These are phyloP conservation scores for Diutina scorzettiae DNA, from an alignment of 1,139 yeast species.

Conservation along the genomic window DNA sequence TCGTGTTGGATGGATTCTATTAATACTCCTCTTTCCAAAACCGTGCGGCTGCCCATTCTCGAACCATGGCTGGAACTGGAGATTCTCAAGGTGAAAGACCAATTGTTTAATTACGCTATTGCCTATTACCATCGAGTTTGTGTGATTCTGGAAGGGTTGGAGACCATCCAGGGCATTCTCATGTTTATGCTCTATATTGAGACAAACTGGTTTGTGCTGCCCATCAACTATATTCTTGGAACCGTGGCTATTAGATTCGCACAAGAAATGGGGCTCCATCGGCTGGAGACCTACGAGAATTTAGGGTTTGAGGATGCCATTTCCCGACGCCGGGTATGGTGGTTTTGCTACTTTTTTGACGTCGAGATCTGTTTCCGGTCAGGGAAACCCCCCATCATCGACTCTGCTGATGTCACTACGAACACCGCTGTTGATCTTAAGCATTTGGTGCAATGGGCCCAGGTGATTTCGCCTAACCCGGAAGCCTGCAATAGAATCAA, in stretches of 20 bases:
- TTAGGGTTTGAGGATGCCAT: conserved; percentile 25
- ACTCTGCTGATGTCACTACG: conserved; percentile 31
- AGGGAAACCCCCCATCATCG: conserved; percentile 51
- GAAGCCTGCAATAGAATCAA: too few relatives aligned
- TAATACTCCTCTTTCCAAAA: neutral
- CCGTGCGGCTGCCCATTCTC: neutral
- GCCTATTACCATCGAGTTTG: conserved; percentile 37
- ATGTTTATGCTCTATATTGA: conserved; percentile 35
- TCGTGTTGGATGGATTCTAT: conserved; percentile 2
- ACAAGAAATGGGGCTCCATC: conserved; percentile 54
- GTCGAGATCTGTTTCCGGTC: conserved; percentile 40
- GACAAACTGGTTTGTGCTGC: conserved; percentile 28
- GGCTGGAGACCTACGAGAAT: conserved; percentile 36
- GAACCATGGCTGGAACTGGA: conserved; percentile 6
- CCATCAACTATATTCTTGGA: conserved; percentile 30
- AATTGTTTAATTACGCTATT: conserved; percentile 24
- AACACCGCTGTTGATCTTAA: neutral
- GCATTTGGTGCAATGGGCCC: neutral
- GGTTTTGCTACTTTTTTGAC: conserved; percentile 44
- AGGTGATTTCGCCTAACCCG: too few relatives aligned
- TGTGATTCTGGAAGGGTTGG: conserved; percentile 38
- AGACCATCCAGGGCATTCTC: conserved; percentile 37
- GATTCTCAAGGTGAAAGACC: conserved; percentile 15
- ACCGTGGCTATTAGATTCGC: conserved; percentile 49
- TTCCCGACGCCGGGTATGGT: conserved; percentile 37